Evolutionary conservation across 768 basidiomycete genomes (phyloP), one percentile per base, ranked within the genome.

Genomic region (Auricularia sp.): DNA sequence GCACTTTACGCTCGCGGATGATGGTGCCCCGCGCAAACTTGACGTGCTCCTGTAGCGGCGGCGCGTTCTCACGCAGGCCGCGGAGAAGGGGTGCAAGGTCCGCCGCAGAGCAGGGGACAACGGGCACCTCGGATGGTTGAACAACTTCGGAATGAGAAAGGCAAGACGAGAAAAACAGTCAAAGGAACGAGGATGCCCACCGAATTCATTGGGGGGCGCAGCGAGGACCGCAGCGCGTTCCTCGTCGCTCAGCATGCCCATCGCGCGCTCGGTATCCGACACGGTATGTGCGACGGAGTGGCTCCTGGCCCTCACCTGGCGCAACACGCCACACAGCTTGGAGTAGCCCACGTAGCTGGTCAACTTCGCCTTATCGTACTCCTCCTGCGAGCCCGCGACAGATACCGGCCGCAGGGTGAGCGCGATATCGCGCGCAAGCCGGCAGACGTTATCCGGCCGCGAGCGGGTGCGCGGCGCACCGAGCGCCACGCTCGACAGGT

Each of bases 11-110:
- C 62, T 66, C 66, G 18, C 67, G 66, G n/a, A 67, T 62, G 24
- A 67, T 67, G 8, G 67, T 67, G 24, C 67, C 67, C 18, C 64
- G 62, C 16, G 61, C 51, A 39, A 67, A 67, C 39, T 67, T 62
- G 34, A 67, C 54, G 42, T 65, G 67, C 16, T 66, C 66, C 37
- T 67, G 66, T 51, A 67, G 62, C 11, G 65, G 14, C 33, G 65
- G 35, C 21, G 54, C 65, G 56, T 66, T 59, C 37, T 58, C 62
- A 0, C 62, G 56, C 34, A 67, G 62, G 61, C 67, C 67, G 24
- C 66, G 65, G 62, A 67, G 63, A 62, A 67, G 67, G 7, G 66
- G 66, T 18, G 54, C 39, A 3, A 68, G 67, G 29, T 34, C 42
- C 6, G 42, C 54, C 21, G 66, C 33, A 7, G 62, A n/a, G 56